phyloP scores from a whole-genome alignment of 495 filamentous ascomycete species.

The Tuber melanosporum region DNA sequence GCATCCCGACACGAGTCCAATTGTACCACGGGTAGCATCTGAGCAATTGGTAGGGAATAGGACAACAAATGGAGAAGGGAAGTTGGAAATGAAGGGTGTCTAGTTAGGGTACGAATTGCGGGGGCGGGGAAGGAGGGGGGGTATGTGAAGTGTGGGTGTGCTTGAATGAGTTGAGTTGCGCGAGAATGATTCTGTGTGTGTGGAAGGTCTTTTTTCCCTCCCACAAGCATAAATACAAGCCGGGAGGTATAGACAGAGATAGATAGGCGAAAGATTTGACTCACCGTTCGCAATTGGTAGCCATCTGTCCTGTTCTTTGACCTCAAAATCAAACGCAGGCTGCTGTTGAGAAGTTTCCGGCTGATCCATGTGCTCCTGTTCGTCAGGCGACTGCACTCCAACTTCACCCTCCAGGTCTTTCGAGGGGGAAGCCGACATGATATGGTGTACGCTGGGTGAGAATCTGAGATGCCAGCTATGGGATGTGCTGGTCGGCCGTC shows the following conservation, averaged over 20 bases:
- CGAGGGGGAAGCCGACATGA: slow-evolving; percentile 93
- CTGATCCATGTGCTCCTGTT: slow-evolving; percentile 64
- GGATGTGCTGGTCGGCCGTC: slow-evolving; percentile 33
- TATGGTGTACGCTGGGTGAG: slow-evolving; percentile 52
- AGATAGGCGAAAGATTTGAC: slow-evolving; percentile 57
- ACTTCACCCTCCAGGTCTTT: slow-evolving; percentile 84
- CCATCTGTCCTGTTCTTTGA: slow-evolving; percentile 99
- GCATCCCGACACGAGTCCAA: slow-evolving; percentile 43
- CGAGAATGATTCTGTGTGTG: neutral
- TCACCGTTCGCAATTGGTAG: slow-evolving; percentile 99
- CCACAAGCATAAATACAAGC: slow-evolving; percentile 37
- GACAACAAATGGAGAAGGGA: slow-evolving; percentile 34
- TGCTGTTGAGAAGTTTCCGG: slow-evolving; percentile 58
- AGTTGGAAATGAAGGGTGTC: neutral
- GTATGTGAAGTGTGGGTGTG: slow-evolving; percentile 9
- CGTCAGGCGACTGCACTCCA: slow-evolving; percentile 88
- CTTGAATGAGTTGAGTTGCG: neutral
- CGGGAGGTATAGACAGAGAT: slow-evolving; percentile 45
- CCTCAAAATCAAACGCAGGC: slow-evolving; percentile 87
- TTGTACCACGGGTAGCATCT: slow-evolving; percentile 44
- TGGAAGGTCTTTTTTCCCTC: slow-evolving; percentile 1
- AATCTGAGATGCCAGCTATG: slow-evolving; percentile 26
- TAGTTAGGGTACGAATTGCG: slow-evolving; percentile 30
- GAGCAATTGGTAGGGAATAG: slow-evolving; percentile 40
- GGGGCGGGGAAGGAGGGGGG: slow-evolving; percentile 26